Conservation (phyloP, 176 grass and related monocot genomes). For the Avena atlantica region DNA sequence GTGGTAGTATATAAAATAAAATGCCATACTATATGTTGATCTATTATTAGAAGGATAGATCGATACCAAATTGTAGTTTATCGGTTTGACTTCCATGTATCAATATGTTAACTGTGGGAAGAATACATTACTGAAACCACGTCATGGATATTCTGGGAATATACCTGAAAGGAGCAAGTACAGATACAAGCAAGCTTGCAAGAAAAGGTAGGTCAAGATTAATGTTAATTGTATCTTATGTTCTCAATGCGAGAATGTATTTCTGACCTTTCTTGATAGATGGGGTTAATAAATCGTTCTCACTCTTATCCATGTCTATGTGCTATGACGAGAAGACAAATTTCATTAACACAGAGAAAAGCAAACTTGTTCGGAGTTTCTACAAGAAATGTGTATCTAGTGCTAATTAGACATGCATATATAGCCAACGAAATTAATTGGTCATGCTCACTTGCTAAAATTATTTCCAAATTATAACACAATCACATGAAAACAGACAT, state of each 20-base stretch:
- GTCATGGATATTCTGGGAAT: not conserved
- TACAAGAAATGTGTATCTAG: too few relatives aligned
- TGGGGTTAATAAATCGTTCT: not conserved
- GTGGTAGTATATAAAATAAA: too few relatives aligned
- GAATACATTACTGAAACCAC: not conserved
- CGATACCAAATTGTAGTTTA: not conserved
- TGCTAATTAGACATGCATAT: too few relatives aligned
- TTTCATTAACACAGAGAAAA: too few relatives aligned
- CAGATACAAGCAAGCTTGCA: not conserved
- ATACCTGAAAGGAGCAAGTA: not conserved
- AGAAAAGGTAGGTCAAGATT: not conserved
- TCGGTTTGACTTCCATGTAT: not conserved
- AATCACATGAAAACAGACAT: too few relatives aligned
- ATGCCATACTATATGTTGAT: too few relatives aligned
- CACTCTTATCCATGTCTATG: not conserved
- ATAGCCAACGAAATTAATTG: too few relatives aligned
- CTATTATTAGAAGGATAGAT: not conserved
- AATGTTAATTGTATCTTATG: not conserved
- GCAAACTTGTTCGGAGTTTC: too few relatives aligned
- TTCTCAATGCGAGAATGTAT: not conserved
- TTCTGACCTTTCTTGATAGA: not conserved
- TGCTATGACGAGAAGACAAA: too few relatives aligned
- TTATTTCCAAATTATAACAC: too few relatives aligned
- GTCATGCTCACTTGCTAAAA: too few relatives aligned
- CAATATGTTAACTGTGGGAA: not conserved